Conservation (phyloP, 192 early-diverging fungal genomes). For the Podila epigama region DNA sequence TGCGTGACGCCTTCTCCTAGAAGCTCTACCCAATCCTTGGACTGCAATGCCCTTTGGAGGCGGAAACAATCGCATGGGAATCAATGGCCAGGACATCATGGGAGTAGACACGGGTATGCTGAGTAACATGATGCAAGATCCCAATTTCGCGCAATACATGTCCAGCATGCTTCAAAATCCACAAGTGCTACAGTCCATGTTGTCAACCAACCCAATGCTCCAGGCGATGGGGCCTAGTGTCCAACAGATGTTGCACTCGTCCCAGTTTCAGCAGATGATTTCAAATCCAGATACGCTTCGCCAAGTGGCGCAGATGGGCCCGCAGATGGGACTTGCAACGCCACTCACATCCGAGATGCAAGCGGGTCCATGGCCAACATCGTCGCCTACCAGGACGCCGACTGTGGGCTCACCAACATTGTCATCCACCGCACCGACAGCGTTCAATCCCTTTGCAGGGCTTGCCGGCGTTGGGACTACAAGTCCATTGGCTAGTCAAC, state of each 20-base stretch:
- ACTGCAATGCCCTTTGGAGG: neutral
- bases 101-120: conserved; percentile 54
- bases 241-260: conserved; percentile 79
- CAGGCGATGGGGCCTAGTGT: conserved; percentile 81
- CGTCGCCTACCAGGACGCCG: conserved; percentile 5
- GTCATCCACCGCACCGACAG: conserved; percentile 8
- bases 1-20: neutral
- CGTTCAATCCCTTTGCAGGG: conserved; percentile 54
- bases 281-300: conserved; percentile 83
- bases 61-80: conserved; percentile 44
- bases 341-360: no score
- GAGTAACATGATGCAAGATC: conserved; percentile 78
- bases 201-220: conserved; percentile 82
- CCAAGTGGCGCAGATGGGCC: conserved; percentile 68
- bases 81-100: conserved; percentile 58
- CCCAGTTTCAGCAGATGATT: conserved; percentile 78
- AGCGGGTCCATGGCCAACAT: neutral
- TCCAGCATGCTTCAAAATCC: conserved; percentile 83
- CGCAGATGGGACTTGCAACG: conserved; percentile 36
- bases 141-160: conserved; percentile 82
- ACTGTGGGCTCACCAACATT: conserved; percentile 3
- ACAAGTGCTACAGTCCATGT: conserved; percentile 82
- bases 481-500: conserved; percentile 17
- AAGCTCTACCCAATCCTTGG: conserved; percentile 6
- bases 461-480: neutral